Conservation (phyloP, 495 filamentous ascomycete genomes). For the Apiosordaria backusii region DNA sequence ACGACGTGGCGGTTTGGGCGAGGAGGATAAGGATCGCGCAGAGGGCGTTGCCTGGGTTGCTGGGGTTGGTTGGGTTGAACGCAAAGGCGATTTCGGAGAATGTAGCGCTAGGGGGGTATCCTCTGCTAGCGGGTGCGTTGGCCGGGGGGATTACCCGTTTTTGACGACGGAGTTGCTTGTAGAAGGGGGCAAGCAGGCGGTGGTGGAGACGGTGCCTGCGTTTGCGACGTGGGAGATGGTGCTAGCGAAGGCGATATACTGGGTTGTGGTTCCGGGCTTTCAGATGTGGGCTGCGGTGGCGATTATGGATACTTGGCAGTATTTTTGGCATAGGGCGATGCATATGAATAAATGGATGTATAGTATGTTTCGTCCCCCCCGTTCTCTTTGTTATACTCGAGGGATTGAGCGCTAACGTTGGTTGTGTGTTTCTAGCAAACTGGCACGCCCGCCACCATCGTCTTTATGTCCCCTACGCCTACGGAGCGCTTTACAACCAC, state of each 20-base stretch:
- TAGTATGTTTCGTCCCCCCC: conserved; percentile 59
- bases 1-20: conserved; percentile 81
- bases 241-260: conserved; percentile 72
- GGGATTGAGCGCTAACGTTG: not conserved
- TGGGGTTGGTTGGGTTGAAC: conserved; percentile 55
- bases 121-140: conserved; percentile 61
- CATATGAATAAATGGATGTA: conserved; percentile 96
- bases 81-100: conserved; percentile 53
- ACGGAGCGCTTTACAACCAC: conserved; percentile 95
- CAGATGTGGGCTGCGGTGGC: conserved; percentile 71
- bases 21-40: conserved; percentile 68
- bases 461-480: conserved; percentile 95
- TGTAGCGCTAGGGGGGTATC: conserved; percentile 50
- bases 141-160: conserved; percentile 68
- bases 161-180: conserved; percentile 46
- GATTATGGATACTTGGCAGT: conserved; percentile 92
- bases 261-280: conserved; percentile 66
- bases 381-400: not conserved
- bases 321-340: conserved; percentile 92
- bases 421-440: conserved; percentile 2
- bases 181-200: conserved; percentile 29
- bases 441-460: conserved; percentile 95
- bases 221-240: conserved; percentile 74
- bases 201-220: conserved; percentile 36
- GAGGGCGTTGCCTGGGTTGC: conserved; percentile 58